Evolutionary conservation across 192 early-diverging fungal species (phyloP).

Genomic region (Umbelopsis vinacea): DNA sequence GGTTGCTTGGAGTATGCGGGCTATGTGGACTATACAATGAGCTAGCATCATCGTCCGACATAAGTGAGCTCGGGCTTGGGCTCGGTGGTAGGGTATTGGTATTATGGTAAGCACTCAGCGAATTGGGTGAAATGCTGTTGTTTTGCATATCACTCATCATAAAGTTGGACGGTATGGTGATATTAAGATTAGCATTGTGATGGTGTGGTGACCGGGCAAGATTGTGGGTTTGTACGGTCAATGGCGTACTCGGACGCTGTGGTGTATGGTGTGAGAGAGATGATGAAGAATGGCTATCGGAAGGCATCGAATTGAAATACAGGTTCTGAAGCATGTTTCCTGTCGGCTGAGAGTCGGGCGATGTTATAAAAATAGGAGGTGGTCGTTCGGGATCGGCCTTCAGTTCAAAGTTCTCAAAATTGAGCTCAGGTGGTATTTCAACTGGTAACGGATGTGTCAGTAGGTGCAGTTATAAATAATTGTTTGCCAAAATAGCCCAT

Average conservation of each 20-base stretch:
- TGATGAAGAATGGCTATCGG: slow-evolving; percentile 24
- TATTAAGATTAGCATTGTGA: slow-evolving; percentile 13
- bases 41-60: slow-evolving; percentile 41
- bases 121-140: slow-evolving; percentile 15
- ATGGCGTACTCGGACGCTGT: slow-evolving; percentile 25
- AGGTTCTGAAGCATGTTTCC: slow-evolving; percentile 39
- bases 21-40: slow-evolving; percentile 35
- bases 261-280: slow-evolving; percentile 16
- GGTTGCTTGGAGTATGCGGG: slow-evolving; percentile 32
- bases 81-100: slow-evolving; percentile 33
- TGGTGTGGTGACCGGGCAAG: neutral
- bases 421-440: slow-evolving; percentile 31
- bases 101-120: slow-evolving; percentile 18
- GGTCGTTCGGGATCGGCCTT: slow-evolving; percentile 26
- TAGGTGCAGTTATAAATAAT: neutral
- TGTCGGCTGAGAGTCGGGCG: slow-evolving; percentile 49
- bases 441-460: neutral
- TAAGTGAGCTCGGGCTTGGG: slow-evolving; percentile 37
- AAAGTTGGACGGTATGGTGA: slow-evolving; percentile 14
- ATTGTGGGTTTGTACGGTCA: slow-evolving; percentile 46
- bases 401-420: slow-evolving; percentile 31
- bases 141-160: slow-evolving; percentile 18
- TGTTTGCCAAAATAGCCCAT: too few species aligned
- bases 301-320: slow-evolving; percentile 34
- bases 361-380: slow-evolving; percentile 60